Evolutionary conservation across 306 rosid genomes (phyloP).

Genomic region (Cucurbita maxima): DNA sequence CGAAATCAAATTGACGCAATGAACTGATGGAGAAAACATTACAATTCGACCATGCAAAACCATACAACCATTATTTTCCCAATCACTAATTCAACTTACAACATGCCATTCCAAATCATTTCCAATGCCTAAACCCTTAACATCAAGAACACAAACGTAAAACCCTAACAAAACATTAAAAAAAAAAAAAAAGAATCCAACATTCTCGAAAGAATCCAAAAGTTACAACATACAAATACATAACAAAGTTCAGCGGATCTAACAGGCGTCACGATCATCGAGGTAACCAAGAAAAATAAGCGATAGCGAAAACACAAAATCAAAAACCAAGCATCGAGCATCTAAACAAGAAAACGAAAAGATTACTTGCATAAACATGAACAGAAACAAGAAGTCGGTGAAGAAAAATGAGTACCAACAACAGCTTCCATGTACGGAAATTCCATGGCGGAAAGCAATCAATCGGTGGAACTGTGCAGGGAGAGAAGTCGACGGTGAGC

Average conservation of each 20-base stretch:
- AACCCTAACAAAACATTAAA: background rate
- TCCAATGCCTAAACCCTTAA: background rate
- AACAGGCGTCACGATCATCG: background rate
- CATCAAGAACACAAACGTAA: background rate
- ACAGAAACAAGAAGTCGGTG: background rate
- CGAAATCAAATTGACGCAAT: background rate
- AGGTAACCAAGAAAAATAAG: background rate
- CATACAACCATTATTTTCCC: background rate
- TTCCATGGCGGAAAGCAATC: slow-evolving; percentile 37
- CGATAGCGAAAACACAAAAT: background rate
- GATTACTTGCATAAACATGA: background rate
- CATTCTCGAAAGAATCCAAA: background rate
- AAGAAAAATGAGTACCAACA: slow-evolving; percentile 44
- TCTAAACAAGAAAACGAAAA: background rate
- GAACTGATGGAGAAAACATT: background rate
- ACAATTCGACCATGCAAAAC: background rate
- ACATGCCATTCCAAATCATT: background rate
- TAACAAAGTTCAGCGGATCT: slow-evolving; percentile 1
- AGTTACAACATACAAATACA: background rate
- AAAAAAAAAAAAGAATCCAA: background rate
- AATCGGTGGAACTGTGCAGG: background rate
- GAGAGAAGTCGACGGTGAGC: background rate
- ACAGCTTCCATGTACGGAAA: slow-evolving; percentile 94
- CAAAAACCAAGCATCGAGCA: background rate
- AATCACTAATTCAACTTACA: background rate